A percentile compares a stretch with the other conserved stretches of the same genome.
Conservation (phyloP, 2,329 filamentous ascomycete species). For the Hypoxylon rubiginosum region DNA sequence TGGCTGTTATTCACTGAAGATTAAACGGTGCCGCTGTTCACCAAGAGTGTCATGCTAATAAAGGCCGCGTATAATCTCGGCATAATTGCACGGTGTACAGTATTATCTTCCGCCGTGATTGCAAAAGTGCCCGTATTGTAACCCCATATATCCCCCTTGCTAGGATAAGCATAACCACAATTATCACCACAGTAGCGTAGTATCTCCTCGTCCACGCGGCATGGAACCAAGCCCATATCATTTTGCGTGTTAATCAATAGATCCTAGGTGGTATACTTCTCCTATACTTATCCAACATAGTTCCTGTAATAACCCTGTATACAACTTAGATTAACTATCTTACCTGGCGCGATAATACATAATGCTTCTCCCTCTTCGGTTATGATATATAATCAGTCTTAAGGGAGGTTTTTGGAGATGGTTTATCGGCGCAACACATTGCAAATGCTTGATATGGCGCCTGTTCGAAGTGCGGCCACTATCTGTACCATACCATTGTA, state of each 20-base stretch:
- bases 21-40: constrained; percentile 59
- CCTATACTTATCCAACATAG: constrained; percentile 61
- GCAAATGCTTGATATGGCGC: constrained; percentile 56
- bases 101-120: constrained; percentile 49
- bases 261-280: constrained; percentile 51
- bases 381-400: constrained; percentile 58
- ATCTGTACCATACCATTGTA: constrained; percentile 50
- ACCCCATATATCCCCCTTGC: constrained; percentile 61
- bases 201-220: constrained; percentile 51
- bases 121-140: constrained; percentile 61
- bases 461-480: constrained; percentile 54
- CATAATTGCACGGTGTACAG: constrained; percentile 54
- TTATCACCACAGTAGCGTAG: constrained; percentile 57
- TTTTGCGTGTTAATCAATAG: constrained; percentile 60
- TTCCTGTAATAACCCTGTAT: constrained; percentile 58
- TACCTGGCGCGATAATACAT: constrained; percentile 58
- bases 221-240: constrained; percentile 50
- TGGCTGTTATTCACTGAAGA: constrained; percentile 52
- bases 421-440: constrained; percentile 51
- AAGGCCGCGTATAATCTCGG: constrained; percentile 64
- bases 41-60: constrained; percentile 58
- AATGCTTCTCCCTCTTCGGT: constrained; percentile 50
- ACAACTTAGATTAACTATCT: constrained; percentile 45
- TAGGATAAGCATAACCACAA: constrained; percentile 57
- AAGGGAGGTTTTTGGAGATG: constrained; percentile 53